phyloP scores from a whole-genome alignment of 2,329 filamentous ascomycete species.

The Trichoderma polysporum region DNA sequence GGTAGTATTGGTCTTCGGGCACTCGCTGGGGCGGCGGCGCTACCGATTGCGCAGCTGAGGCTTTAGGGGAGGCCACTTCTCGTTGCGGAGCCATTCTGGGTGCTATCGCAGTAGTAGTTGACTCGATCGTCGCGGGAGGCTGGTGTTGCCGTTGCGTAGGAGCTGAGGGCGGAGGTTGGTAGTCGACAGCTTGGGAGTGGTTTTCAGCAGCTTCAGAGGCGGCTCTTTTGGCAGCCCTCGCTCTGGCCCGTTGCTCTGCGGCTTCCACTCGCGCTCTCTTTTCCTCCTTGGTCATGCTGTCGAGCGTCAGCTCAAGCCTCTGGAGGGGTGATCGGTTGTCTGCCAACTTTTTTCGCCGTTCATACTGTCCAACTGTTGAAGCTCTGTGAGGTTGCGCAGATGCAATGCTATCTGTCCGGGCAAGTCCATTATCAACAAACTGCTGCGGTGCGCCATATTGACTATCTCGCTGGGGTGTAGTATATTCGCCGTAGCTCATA shows the following conservation, averaged over 20 bases:
- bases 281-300: conserved; percentile 93
- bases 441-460: conserved; percentile 13
- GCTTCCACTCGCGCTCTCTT: conserved; percentile 82
- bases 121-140: not conserved
- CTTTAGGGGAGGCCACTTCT: conserved; percentile 21
- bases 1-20: conserved; percentile 24
- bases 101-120: not conserved
- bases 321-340: conserved; percentile 87
- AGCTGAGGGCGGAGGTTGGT: conserved; percentile 21
- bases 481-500: conserved; percentile 31
- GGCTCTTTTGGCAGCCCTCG: conserved; percentile 51
- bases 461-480: conserved; percentile 24
- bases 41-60: conserved; percentile 22
- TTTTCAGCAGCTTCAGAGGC: conserved; percentile 27
- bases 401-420: conserved; percentile 28
- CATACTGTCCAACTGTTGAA: conserved; percentile 40
- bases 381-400: conserved; percentile 38
- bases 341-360: conserved; percentile 63
- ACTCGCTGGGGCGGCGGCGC: conserved; percentile 30
- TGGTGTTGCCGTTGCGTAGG: conserved; percentile 3
- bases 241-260: conserved; percentile 71
- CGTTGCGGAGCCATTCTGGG: conserved; percentile 14
- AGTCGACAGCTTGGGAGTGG: conserved; percentile 28
- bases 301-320: conserved; percentile 85
- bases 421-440: conserved; percentile 26